Conservation (phyloP, 306 rosid genomes). For the Pueraria montana region DNA sequence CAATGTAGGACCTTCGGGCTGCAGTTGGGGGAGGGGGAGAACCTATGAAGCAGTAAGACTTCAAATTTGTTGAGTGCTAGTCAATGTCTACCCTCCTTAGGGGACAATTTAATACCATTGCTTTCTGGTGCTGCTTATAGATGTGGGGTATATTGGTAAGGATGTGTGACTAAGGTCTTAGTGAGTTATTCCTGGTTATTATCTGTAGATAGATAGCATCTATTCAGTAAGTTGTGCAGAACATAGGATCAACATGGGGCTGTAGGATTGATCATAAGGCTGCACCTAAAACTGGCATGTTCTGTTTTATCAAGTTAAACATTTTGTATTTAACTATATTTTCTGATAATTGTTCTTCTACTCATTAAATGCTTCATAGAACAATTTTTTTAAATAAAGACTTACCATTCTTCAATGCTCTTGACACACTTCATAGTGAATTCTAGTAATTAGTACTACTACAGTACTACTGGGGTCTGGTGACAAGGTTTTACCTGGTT, state of each 20-base stretch:
- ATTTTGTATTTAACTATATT: background rate
- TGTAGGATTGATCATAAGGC: background rate
- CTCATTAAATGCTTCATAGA: background rate
- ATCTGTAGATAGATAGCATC: constrained; percentile 24
- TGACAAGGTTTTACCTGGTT: constrained; percentile 12
- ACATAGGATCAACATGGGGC: constrained; percentile 2
- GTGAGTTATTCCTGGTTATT: background rate
- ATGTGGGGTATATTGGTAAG: background rate
- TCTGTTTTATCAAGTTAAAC: background rate
- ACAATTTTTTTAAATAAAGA: background rate
- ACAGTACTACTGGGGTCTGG: background rate
- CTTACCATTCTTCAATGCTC: background rate
- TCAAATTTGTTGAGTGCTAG: constrained; percentile 15
- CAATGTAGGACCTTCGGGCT: background rate
- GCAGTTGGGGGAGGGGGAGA: constrained; percentile 10
- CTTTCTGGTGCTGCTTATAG: constrained; percentile 1
- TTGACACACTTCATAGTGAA: background rate
- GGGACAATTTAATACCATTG: constrained; percentile 7
- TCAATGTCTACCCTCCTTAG: background rate
- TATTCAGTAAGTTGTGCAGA: constrained; percentile 1
- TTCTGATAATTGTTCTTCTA: background rate
- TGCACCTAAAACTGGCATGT: background rate
- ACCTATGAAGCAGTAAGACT: background rate
- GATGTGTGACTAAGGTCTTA: constrained; percentile 18
- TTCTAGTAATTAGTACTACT: constrained; percentile 8